These are phyloP conservation scores for Mycena galopus DNA, from an alignment of 768 basidiomycete species.

Conservation along the genomic window DNA sequence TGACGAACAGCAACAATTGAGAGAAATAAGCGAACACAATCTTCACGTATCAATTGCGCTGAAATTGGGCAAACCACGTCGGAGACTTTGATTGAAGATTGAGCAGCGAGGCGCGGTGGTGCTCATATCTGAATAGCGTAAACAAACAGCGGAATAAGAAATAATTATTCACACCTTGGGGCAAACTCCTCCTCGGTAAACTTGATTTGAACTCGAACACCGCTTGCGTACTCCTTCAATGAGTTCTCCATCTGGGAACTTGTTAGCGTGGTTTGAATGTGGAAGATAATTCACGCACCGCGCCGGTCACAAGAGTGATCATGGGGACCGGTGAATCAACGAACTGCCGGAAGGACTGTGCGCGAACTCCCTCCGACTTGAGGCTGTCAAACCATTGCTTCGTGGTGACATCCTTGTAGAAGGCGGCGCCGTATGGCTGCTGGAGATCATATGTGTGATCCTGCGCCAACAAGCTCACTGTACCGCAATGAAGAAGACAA, in stretches of 20 bases:
- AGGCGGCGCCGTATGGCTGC: not conserved
- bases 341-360: not conserved
- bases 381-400: conserved; percentile 10
- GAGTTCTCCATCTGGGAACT: not conserved
- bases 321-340: not conserved
- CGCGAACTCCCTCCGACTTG: conserved; percentile 1
- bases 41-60: not conserved
- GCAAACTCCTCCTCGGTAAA: conserved; percentile 10
- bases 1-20: not conserved
- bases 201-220: not conserved
- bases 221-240: not conserved
- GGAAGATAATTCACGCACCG: not conserved
- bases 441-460: not conserved
- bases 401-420: conserved; percentile 7
- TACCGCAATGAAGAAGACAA: not conserved
- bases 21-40: conserved; percentile 1
- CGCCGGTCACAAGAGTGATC: not conserved
- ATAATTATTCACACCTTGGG: not conserved
- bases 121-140: not conserved
- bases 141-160: not conserved
- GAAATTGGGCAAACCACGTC: conserved; percentile 13
- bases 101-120: not conserved
- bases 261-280: not conserved
- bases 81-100: conserved; percentile 1
- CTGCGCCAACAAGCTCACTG: not conserved